Conservation (phyloP, 768 basidiomycete genomes). For the Trametes cingulata region DNA sequence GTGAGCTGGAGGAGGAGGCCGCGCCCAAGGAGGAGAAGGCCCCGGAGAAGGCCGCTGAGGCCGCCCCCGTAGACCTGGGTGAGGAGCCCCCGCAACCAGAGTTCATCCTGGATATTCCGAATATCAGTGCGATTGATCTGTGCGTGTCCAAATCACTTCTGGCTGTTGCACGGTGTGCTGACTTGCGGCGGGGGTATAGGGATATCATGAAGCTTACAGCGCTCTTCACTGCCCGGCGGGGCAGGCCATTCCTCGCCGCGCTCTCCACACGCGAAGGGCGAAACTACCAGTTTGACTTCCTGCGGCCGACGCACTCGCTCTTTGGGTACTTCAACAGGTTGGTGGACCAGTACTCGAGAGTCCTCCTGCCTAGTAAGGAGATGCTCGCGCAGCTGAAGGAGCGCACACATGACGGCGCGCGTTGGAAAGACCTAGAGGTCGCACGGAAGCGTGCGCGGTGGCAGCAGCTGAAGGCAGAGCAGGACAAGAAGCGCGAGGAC, state of each 20-base stretch:
- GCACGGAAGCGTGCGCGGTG: conserved; percentile 82
- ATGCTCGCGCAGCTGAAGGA: conserved; percentile 68
- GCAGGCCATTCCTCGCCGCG: conserved; percentile 79
- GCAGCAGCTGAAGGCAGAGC: conserved; percentile 82
- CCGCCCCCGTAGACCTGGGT: conserved; percentile 59
- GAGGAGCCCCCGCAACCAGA: conserved; percentile 77
- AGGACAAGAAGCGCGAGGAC: conserved; percentile 83
- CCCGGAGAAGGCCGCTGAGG: conserved; percentile 33
- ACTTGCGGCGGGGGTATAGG: conserved; percentile 40
- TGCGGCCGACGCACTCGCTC: conserved; percentile 92
- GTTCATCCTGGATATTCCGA: conserved; percentile 85
- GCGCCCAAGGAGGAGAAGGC: conserved; percentile 38
- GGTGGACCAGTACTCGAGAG: conserved; percentile 93
- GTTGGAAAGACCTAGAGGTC: conserved; percentile 78
- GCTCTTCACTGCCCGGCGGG: conserved; percentile 90
- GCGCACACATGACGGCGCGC: conserved; percentile 61
- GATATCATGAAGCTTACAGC: conserved; percentile 97
- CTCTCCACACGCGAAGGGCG: conserved; percentile 88
- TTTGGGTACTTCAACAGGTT: conserved; percentile 97
- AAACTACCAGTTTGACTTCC: conserved; percentile 98
- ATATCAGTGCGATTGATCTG: conserved; percentile 88
- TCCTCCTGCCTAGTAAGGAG: conserved; percentile 82
- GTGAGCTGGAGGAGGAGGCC: conserved; percentile 69
- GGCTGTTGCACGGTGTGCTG: background rate
- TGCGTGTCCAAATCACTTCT: conserved; percentile 43